A percentile compares a stretch with the other conserved stretches of the same genome.
phyloP scores from a whole-genome alignment of 108 stramenopile genomes.

The Mediolabrus comicus region DNA sequence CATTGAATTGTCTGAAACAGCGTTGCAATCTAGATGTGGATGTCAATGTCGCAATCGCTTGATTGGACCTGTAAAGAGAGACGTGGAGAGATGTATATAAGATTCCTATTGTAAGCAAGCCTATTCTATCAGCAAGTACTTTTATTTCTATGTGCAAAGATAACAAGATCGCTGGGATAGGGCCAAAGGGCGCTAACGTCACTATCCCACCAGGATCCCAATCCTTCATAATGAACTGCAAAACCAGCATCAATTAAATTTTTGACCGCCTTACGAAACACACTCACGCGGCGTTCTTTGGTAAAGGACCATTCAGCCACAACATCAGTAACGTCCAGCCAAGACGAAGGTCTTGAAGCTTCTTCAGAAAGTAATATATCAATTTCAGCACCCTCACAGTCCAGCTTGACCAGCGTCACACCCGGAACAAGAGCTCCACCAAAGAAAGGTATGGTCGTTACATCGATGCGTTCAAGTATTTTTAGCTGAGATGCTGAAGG shows the following conservation, averaged over 20 bases:
- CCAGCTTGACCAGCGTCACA: constrained; percentile 57
- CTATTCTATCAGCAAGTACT: no score
- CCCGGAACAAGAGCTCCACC: constrained; percentile 35
- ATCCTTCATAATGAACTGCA: constrained; percentile 48
- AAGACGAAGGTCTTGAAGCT: constrained; percentile 23
- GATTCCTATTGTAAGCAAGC: background rate
- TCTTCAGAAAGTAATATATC: constrained; percentile 46
- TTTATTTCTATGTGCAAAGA: constrained; percentile 44
- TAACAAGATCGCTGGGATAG: constrained; percentile 49
- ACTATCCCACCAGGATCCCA: constrained; percentile 60
- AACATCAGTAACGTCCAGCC: constrained; percentile 56
- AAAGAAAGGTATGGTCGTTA: constrained; percentile 48
- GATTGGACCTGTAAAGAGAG: background rate
- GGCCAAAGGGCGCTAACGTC: constrained; percentile 50
- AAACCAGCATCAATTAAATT: constrained; percentile 49
- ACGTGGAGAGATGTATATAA: background rate
- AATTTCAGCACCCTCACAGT: constrained; percentile 61
- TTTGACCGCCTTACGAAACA: constrained; percentile 45
- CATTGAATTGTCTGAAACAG: constrained; percentile 25
- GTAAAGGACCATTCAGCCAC: constrained; percentile 63
- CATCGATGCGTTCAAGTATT: constrained; percentile 32
- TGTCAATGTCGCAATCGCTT: background rate
- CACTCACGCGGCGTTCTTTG: constrained; percentile 48
- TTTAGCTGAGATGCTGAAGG: constrained; percentile 40
- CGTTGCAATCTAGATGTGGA: constrained; percentile 10